Conservation (phyloP, 441 rosid genomes). For the Eruca vesicaria region DNA sequence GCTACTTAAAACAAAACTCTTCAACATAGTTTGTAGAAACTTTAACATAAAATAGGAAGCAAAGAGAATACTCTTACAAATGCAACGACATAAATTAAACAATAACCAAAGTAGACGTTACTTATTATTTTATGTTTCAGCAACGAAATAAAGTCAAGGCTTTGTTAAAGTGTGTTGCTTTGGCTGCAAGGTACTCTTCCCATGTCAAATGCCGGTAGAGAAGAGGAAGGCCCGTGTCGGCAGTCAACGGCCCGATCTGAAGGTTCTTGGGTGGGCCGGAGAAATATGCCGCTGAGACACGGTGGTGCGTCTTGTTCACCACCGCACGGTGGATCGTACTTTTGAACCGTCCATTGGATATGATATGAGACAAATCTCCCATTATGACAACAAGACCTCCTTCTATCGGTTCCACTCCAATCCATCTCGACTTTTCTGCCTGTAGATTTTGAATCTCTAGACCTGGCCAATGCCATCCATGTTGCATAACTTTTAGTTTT, state of each 20-base stretch:
- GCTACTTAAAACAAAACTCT: not conserved
- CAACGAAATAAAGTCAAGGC: slow-evolving; percentile 37
- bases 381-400: slow-evolving; percentile 45
- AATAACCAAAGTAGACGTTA: not conserved
- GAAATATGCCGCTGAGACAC: slow-evolving; percentile 52
- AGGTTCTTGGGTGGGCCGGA: slow-evolving; percentile 48
- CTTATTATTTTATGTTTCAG: not conserved
- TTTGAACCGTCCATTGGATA: slow-evolving; percentile 52
- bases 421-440: slow-evolving; percentile 38
- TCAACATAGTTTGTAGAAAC: not conserved
- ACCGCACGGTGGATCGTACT: slow-evolving; percentile 49
- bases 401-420: slow-evolving; percentile 40
- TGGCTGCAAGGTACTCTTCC: slow-evolving; percentile 57
- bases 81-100: not conserved
- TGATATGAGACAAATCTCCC: slow-evolving; percentile 61
- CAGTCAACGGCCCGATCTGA: slow-evolving; percentile 38
- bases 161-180: slow-evolving; percentile 45
- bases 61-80: not conserved
- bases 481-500: not conserved
- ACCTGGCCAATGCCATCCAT: slow-evolving; percentile 21
- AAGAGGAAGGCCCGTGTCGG: slow-evolving; percentile 41
- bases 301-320: slow-evolving; percentile 47
- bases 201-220: slow-evolving; percentile 48
- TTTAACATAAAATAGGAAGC: not conserved
- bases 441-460: slow-evolving; percentile 28